Percentiles rank a stretch among this genome's conserved stretches.
These are phyloP conservation scores for Immersiporthe knoxdaviesiana DNA, from an alignment of 2,329 filamentous ascomycete genomes.

Conservation along the genomic window DNA sequence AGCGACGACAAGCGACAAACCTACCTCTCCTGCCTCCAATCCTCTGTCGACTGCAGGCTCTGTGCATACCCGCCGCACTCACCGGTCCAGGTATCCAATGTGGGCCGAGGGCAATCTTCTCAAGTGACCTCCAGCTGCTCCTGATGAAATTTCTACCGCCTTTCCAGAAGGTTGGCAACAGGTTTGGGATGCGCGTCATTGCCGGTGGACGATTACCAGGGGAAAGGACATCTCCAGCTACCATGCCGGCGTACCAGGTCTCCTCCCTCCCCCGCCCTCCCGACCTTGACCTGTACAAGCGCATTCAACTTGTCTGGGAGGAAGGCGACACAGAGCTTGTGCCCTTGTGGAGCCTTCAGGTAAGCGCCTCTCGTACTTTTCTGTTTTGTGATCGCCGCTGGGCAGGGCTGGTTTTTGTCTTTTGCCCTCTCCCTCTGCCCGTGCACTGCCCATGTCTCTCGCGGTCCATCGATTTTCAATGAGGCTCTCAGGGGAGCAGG, in stretches of 20 bases:
- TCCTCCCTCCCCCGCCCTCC: constrained; percentile 40
- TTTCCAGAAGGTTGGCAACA: constrained; percentile 46
- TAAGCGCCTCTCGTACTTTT: constrained; percentile 2
- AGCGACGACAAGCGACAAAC: neutral
- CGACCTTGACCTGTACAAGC: constrained; percentile 45
- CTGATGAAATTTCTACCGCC: constrained; percentile 39
- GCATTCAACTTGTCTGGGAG: constrained; percentile 44
- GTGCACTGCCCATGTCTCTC: neutral
- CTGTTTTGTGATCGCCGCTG: constrained; percentile 2
- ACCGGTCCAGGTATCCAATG: constrained; percentile 29
- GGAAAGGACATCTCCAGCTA: constrained; percentile 46
- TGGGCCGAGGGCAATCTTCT: constrained; percentile 14
- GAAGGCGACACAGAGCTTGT: constrained; percentile 41
- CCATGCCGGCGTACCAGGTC: constrained; percentile 40
- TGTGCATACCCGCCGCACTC: constrained; percentile 41
- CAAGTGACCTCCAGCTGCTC: constrained; percentile 15
- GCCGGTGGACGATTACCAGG: constrained; percentile 33
- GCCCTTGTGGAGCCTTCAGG: constrained; percentile 31
- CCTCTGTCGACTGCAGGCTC: constrained; percentile 36
- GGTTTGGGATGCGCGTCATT: constrained; percentile 32
- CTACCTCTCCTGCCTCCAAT: constrained; percentile 31
- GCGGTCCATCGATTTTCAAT: neutral
- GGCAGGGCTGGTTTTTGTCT: neutral
- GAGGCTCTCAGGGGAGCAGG: neutral
- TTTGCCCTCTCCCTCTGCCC: neutral